Conservation (phyloP, 1,139 yeast species). For the Chernovozyma aurita region DNA sequence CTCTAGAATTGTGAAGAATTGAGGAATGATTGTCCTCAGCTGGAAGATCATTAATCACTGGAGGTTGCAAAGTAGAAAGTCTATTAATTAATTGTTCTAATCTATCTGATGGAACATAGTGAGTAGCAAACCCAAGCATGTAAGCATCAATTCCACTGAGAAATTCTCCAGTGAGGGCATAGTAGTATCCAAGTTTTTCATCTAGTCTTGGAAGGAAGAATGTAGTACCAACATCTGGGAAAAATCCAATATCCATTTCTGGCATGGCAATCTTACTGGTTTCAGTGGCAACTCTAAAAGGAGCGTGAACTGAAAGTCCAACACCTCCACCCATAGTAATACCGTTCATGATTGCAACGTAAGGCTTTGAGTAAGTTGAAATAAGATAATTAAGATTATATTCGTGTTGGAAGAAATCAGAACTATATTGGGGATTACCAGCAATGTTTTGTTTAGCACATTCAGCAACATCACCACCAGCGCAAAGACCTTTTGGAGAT, state of each 20-base stretch:
- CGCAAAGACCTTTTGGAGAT: constrained; percentile 63
- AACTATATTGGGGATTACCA: constrained; percentile 50
- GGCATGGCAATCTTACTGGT: constrained; percentile 95
- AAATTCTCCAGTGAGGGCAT: constrained; percentile 82
- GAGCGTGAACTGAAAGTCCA: constrained; percentile 88
- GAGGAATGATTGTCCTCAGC: constrained; percentile 20
- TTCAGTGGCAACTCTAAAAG: constrained; percentile 90
- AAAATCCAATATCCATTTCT: constrained; percentile 93
- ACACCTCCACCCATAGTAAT: constrained; percentile 99
- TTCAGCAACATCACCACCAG: constrained; percentile 93
- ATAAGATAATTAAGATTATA: constrained; percentile 77
- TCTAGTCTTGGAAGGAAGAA: constrained; percentile 83
- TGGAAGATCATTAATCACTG: constrained; percentile 26
- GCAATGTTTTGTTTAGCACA: constrained; percentile 52
- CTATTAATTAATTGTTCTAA: constrained; percentile 60
- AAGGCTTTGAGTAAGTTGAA: constrained; percentile 81
- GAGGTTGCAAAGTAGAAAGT: constrained; percentile 53
- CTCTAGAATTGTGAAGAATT: constrained; percentile 25
- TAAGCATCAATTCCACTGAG: constrained; percentile 76
- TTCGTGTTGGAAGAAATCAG: constrained; percentile 72
- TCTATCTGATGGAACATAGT: constrained; percentile 68
- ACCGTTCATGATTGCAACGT: constrained; percentile 82
- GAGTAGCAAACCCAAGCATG: constrained; percentile 84
- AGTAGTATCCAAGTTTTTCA: constrained; percentile 77
- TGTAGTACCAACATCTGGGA: constrained; percentile 94